These are phyloP conservation scores for Sarocladiaceae sp. DNA, from an alignment of 2,329 filamentous ascomycete species.

Conservation along the genomic window DNA sequence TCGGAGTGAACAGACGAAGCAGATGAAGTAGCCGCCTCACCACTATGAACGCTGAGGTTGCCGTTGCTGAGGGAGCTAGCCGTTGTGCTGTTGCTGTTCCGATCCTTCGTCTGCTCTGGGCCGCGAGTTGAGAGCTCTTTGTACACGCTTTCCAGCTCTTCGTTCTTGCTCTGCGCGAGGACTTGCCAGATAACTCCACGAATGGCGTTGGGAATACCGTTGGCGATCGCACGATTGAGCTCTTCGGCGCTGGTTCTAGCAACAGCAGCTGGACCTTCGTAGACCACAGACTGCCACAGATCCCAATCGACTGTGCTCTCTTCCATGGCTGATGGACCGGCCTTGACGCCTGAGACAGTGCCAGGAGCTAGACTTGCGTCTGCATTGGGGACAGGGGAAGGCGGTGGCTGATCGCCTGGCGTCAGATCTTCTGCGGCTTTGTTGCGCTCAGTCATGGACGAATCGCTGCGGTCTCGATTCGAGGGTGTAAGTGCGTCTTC, in stretches of 20 bases:
- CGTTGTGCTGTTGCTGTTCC: slow-evolving; percentile 50
- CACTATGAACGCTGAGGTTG: slow-evolving; percentile 54
- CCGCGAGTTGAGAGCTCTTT: slow-evolving; percentile 74
- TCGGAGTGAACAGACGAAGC: slow-evolving; percentile 83
- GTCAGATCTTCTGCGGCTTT: slow-evolving; percentile 21
- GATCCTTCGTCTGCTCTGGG: slow-evolving; percentile 72
- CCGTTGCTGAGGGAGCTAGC: slow-evolving; percentile 50
- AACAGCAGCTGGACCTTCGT: slow-evolving; percentile 86
- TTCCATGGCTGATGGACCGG: slow-evolving; percentile 65
- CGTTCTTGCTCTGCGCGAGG: slow-evolving; percentile 89
- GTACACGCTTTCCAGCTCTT: slow-evolving; percentile 85
- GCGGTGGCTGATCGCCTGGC: slow-evolving; percentile 26
- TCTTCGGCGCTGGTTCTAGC: slow-evolving; percentile 85
- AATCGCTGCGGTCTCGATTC: slow-evolving; percentile 1
- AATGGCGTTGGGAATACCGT: slow-evolving; percentile 90
- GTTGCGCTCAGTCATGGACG: slow-evolving; percentile 1
- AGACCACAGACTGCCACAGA: slow-evolving; percentile 93
- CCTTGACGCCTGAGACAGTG: slow-evolving; percentile 76
- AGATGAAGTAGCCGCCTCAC: slow-evolving; percentile 67
- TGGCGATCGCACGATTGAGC: slow-evolving; percentile 84
- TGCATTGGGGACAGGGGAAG: slow-evolving; percentile 56
- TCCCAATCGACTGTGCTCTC: slow-evolving; percentile 95
- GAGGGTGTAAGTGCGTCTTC: slow-evolving; percentile 13
- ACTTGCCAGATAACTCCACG: slow-evolving; percentile 99
- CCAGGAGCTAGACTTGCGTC: slow-evolving; percentile 75